phyloP scores from a whole-genome alignment of 495 filamentous ascomycete genomes.

The Neurospora sp. region DNA sequence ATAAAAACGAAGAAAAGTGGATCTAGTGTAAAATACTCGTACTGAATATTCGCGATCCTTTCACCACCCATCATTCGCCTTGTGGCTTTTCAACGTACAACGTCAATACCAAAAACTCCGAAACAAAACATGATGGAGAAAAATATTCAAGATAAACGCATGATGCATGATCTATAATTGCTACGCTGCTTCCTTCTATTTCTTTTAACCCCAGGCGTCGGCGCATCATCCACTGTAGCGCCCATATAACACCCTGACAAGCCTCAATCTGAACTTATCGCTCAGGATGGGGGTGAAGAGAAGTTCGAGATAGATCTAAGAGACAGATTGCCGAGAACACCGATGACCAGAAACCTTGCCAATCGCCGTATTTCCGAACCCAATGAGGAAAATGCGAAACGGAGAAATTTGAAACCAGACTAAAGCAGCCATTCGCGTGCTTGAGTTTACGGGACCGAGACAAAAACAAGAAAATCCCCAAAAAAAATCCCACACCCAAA shows the following conservation, averaged over 20 bases:
- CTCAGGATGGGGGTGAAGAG: not conserved
- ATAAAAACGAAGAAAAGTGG: not conserved
- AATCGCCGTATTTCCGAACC: not conserved
- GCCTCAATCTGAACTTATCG: not conserved
- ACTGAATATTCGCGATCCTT: not conserved
- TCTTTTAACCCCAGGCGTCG: not conserved
- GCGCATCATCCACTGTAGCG: not conserved
- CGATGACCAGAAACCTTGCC: not conserved
- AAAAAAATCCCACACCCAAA: not conserved
- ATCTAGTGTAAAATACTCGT: not conserved
- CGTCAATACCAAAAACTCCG: not conserved
- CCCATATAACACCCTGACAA: not conserved
- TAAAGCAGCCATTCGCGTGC: not conserved
- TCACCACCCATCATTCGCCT: not conserved
- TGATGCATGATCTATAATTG: not conserved
- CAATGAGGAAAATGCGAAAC: not conserved
- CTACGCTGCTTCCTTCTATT: not conserved
- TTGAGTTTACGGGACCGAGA: not conserved
- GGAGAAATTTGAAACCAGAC: not conserved
- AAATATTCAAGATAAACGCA: not conserved
- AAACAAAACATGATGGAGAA: not conserved
- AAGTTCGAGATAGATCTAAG: not conserved
- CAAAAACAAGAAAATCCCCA: not conserved
- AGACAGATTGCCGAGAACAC: not conserved
- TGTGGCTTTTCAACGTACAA: not conserved